phyloP scores from a whole-genome alignment of 2,329 filamentous ascomycete species.

The Microthyrium microscopicum region DNA sequence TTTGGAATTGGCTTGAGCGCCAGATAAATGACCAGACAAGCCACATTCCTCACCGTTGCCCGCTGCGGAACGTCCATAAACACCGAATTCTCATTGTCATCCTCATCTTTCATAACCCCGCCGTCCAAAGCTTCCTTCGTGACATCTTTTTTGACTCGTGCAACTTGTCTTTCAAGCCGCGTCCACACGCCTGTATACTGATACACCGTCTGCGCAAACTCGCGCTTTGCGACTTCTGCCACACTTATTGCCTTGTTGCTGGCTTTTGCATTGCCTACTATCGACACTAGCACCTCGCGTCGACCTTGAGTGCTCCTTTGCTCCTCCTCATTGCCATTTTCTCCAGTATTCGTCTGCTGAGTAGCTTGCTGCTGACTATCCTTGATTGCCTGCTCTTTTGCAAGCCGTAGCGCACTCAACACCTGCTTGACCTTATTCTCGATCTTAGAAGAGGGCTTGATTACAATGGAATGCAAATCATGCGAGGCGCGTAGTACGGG shows the following conservation, averaged over 20 bases:
- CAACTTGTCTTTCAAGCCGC: slow-evolving; percentile 3
- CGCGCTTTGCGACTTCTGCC: slow-evolving; percentile 7
- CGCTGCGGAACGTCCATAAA: slow-evolving; percentile 2
- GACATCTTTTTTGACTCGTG: background rate
- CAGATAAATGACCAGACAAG: slow-evolving; percentile 8
- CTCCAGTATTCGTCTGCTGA: no score
- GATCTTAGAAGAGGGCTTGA: slow-evolving; percentile 2
- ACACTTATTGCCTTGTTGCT: slow-evolving; percentile 9
- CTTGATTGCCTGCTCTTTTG: background rate
- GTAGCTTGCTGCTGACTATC: no score
- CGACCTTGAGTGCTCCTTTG: background rate
- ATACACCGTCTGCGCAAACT: background rate
- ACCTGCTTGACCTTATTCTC: slow-evolving; percentile 4
- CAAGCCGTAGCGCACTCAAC: background rate
- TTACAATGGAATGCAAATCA: slow-evolving; percentile 3
- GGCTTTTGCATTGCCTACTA: slow-evolving; percentile 6
- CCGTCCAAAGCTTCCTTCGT: slow-evolving; percentile 5
- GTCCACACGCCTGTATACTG: slow-evolving; percentile 8
- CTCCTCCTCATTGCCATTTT: no score
- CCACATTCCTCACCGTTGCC: slow-evolving; percentile 6
- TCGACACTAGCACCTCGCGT: slow-evolving; percentile 8
- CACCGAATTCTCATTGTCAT: slow-evolving; percentile 7
- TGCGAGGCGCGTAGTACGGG: slow-evolving; percentile 2
- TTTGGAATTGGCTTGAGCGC: slow-evolving; percentile 4
- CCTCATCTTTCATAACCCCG: slow-evolving; percentile 3